Percentiles rank a stretch among this genome's conserved stretches.
phyloP scores from a whole-genome alignment of 441 rosid species.

The Pelargonium cotyledonis region DNA sequence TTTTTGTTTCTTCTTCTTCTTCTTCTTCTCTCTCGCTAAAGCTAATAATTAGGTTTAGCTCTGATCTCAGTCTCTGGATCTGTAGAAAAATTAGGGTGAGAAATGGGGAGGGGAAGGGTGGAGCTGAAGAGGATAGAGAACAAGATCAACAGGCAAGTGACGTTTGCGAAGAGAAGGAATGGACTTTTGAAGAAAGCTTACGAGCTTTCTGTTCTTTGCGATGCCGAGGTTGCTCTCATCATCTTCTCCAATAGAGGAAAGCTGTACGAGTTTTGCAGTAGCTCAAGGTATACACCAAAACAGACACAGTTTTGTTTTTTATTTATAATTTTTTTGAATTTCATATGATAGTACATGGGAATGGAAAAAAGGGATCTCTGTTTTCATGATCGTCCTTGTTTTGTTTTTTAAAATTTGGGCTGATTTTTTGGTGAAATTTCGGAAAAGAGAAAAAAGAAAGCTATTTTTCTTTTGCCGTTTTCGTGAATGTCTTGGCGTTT shows the following conservation, averaged over 20 bases:
- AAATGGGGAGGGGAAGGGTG: conserved; percentile 96
- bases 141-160: conserved; percentile 98
- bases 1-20: no score
- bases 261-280: conserved; percentile 97
- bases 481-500: conserved; percentile 71
- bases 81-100: conserved; percentile 8
- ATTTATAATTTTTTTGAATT: no score
- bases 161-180: conserved; percentile 96
- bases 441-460: conserved; percentile 3
- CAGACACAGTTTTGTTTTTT: not conserved
- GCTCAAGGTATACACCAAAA: conserved; percentile 75
- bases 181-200: conserved; percentile 98
- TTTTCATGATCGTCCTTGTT: no score
- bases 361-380: no score
- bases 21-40: no score
- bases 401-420: no score
- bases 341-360: not conserved
- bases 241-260: conserved; percentile 98
- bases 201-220: conserved; percentile 97
- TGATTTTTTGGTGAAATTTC: no score
- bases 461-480: conserved; percentile 41
- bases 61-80: no score
- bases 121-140: conserved; percentile 99
- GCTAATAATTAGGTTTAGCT: no score
- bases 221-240: conserved; percentile 99